Conservation (phyloP, 2,329 filamentous ascomycete genomes). For the Neonectria coccinea region DNA sequence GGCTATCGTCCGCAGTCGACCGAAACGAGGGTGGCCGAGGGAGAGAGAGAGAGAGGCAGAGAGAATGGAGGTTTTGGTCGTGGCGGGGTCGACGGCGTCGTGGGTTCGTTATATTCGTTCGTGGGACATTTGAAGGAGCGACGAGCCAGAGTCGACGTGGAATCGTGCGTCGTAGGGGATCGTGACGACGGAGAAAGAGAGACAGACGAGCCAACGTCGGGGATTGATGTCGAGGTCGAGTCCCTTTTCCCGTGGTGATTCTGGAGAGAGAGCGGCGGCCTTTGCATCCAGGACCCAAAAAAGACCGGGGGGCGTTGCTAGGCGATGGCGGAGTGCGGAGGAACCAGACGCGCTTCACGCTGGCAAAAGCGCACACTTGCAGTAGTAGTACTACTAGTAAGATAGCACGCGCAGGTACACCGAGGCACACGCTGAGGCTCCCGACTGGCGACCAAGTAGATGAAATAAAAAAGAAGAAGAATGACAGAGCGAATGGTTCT, state of each 20-base stretch:
- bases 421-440: conserved; percentile 21
- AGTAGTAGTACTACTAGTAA: conserved; percentile 11
- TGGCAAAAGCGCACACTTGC: conserved; percentile 7
- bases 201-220: conserved; percentile 2
- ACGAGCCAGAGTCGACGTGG: conserved; percentile 39
- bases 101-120: conserved; percentile 49
- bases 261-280: conserved; percentile 17
- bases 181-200: conserved; percentile 32
- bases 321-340: conserved; percentile 41
- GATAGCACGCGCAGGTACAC: conserved; percentile 14
- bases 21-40: conserved; percentile 32
- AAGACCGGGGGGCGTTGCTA: conserved; percentile 44
- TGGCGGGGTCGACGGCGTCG: conserved; percentile 44
- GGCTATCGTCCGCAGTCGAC: conserved; percentile 30
- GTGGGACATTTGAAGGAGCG: conserved; percentile 48
- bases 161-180: conserved; percentile 35
- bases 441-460: conserved; percentile 14
- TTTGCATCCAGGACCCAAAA: conserved; percentile 36
- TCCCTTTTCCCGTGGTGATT: conserved; percentile 33
- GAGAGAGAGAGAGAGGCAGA: conserved; percentile 30
- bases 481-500: conserved; percentile 31
- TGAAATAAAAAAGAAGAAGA: conserved; percentile 24
- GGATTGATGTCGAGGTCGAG: conserved; percentile 30
- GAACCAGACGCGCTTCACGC: conserved; percentile 31
- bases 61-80: conserved; percentile 35